Percentiles rank a stretch among this genome's conserved stretches.
phyloP scores from a whole-genome alignment of 1,284 basidiomycete species.

The Cutaneotrichosporon cyanovorans region DNA sequence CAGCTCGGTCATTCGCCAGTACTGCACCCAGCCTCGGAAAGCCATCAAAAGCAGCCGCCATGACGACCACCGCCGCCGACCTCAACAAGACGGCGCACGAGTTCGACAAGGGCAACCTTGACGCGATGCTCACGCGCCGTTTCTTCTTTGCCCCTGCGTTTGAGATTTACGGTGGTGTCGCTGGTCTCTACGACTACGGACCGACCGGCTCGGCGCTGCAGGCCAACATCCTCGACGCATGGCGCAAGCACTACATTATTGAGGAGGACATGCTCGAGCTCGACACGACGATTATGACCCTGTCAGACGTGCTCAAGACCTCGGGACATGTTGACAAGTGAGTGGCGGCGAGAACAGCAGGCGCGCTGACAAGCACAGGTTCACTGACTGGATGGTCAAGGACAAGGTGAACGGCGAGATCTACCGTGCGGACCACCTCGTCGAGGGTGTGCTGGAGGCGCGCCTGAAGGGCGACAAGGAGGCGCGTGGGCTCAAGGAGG shows the following conservation, averaged over 20 bases:
- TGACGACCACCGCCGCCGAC: constrained; percentile 22
- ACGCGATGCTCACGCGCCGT: constrained; percentile 77
- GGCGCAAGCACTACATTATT: constrained; percentile 97
- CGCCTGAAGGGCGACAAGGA: constrained; percentile 84
- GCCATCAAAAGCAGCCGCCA: constrained; percentile 1
- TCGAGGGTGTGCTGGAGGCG: constrained; percentile 86
- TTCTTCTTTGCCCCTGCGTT: constrained; percentile 99
- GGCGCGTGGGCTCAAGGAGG: constrained; percentile 65
- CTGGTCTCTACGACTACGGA: constrained; percentile 92
- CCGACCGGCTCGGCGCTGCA: constrained; percentile 92
- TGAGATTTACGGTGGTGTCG: constrained; percentile 96
- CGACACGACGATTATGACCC: constrained; percentile 97
- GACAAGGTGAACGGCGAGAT: constrained; percentile 92
- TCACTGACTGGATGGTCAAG: constrained; percentile 99
- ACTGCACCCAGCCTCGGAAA: no score
- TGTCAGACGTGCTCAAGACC: constrained; percentile 89
- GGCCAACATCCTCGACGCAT: constrained; percentile 93
- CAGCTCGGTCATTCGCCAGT: neutral
- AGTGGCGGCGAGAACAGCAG: constrained; percentile 5
- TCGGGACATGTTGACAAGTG: constrained; percentile 92
- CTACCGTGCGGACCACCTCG: constrained; percentile 92
- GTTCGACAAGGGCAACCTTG: constrained; percentile 82
- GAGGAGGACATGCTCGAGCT: constrained; percentile 99
- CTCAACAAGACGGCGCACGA: constrained; percentile 79
- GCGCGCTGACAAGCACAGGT: constrained; percentile 48